Conservation (phyloP, 179 eudicot species). For the Pouteria campechiana region DNA sequence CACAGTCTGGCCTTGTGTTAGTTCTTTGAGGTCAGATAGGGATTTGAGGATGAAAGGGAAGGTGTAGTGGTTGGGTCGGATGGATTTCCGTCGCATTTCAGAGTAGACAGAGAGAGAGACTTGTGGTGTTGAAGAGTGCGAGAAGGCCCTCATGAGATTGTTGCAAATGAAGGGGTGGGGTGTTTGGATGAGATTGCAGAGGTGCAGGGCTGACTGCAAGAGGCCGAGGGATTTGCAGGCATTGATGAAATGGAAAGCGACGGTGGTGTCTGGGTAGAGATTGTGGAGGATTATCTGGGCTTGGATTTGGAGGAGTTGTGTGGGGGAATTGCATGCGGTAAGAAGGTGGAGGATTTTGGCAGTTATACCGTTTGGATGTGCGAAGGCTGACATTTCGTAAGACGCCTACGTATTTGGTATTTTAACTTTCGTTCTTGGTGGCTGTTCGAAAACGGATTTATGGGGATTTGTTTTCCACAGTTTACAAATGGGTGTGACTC, state of each 20-base stretch:
- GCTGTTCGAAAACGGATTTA: too few species aligned
- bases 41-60: slow-evolving; percentile 40
- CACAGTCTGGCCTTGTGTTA: slow-evolving; percentile 12
- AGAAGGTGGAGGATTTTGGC: slow-evolving; percentile 15
- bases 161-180: slow-evolving; percentile 37
- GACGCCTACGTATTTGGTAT: too few species aligned
- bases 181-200: slow-evolving; percentile 13
- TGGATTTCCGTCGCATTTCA: slow-evolving; percentile 19
- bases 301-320: slow-evolving; percentile 32
- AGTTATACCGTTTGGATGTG: neutral
- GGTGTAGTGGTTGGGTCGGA: slow-evolving; percentile 20
- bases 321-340: slow-evolving; percentile 9
- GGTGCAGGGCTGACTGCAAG: slow-evolving; percentile 16
- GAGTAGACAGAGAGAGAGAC: slow-evolving; percentile 19
- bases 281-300: slow-evolving; percentile 27
- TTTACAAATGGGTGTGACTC: too few species aligned
- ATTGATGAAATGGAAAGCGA: slow-evolving; percentile 30
- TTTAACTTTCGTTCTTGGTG: too few species aligned
- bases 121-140: slow-evolving; percentile 13
- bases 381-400: slow-evolving; percentile 6
- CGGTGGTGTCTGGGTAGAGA: slow-evolving; percentile 24
- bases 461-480: too few species aligned
- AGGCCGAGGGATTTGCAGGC: slow-evolving; percentile 22
- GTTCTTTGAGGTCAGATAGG: slow-evolving; percentile 14
- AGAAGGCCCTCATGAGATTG: slow-evolving; percentile 25